Conservation (phyloP, 768 basidiomycete species). For the Podaxis sp. region DNA sequence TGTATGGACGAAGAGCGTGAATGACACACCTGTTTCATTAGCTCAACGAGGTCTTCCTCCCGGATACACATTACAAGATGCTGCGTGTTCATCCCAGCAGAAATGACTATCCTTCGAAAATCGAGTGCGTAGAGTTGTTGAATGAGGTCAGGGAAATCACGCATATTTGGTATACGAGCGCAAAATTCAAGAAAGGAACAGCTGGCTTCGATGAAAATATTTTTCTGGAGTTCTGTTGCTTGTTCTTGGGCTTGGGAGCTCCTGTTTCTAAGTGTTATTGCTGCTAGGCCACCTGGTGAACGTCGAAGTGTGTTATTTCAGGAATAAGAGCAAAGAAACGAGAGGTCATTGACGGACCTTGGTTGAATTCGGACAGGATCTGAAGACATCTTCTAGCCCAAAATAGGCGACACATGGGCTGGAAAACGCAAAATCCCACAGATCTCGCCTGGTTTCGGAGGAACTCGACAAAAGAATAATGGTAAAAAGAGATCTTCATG, state of each 20-base stretch:
- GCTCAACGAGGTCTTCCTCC: neutral
- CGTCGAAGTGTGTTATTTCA: neutral
- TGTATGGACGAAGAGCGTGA: neutral
- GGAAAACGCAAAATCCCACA: conserved; percentile 1
- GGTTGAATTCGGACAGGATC: conserved; percentile 2
- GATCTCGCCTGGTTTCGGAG: neutral
- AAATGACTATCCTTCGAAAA: neutral
- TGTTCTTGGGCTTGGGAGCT: neutral
- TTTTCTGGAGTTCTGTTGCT: neutral
- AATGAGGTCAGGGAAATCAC: neutral
- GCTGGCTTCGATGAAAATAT: conserved; percentile 3
- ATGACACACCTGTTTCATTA: conserved; percentile 5
- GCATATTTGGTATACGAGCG: neutral
- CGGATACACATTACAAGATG: neutral
- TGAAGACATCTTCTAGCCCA: conserved; percentile 7
- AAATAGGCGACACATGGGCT: neutral
- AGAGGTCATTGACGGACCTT: neutral
- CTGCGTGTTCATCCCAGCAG: neutral
- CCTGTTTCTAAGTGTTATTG: neutral
- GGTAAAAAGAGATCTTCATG: neutral
- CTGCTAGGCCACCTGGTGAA: neutral
- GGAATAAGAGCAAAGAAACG: neutral
- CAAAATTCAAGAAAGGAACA: conserved; percentile 7
- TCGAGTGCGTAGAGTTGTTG: neutral
- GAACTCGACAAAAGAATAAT: conserved; percentile 12